Evolutionary conservation across 129 eudicot species (phyloP).

Genomic region (Gnaphalium uliginosum): DNA sequence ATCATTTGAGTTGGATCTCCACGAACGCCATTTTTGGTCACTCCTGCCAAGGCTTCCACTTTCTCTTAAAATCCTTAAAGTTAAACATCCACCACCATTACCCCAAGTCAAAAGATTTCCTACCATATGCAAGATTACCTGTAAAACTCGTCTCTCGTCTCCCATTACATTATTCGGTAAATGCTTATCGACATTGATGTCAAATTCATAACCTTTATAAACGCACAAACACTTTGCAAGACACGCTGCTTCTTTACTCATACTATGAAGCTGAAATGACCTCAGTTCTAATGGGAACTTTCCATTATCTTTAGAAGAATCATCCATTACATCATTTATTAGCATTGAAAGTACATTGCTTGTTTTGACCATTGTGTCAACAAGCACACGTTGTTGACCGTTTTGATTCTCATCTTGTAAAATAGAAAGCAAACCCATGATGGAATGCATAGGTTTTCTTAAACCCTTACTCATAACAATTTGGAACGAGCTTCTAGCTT

Average conservation of each 20-base stretch:
- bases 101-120: slow-evolving; percentile 57
- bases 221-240: slow-evolving; percentile 64
- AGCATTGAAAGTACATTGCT: slow-evolving; percentile 60
- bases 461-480: slow-evolving; percentile 66
- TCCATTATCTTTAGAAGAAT: slow-evolving; percentile 50
- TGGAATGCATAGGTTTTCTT: slow-evolving; percentile 75
- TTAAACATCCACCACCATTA: slow-evolving; percentile 57
- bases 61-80: slow-evolving; percentile 42
- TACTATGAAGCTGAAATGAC: slow-evolving; percentile 50
- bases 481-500: slow-evolving; percentile 62
- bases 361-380: slow-evolving; percentile 59
- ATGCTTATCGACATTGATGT: slow-evolving; percentile 48
- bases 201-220: slow-evolving; percentile 51
- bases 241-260: slow-evolving; percentile 73
- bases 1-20: slow-evolving; percentile 57
- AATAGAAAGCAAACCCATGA: slow-evolving; percentile 64
- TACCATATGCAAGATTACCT: slow-evolving; percentile 78
- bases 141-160: slow-evolving; percentile 72
- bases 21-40: slow-evolving; percentile 62
- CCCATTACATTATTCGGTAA: slow-evolving; percentile 67
- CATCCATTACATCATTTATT: slow-evolving; percentile 65
- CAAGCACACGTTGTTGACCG: slow-evolving; percentile 45
- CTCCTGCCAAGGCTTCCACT: slow-evolving; percentile 51
- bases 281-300: slow-evolving; percentile 54
- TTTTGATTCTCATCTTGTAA: slow-evolving; percentile 50